Base-by-base conservation (phyloP, 1,284 basidiomycete genomes). In the Cutaneotrichosporon cutaneum region DNA sequence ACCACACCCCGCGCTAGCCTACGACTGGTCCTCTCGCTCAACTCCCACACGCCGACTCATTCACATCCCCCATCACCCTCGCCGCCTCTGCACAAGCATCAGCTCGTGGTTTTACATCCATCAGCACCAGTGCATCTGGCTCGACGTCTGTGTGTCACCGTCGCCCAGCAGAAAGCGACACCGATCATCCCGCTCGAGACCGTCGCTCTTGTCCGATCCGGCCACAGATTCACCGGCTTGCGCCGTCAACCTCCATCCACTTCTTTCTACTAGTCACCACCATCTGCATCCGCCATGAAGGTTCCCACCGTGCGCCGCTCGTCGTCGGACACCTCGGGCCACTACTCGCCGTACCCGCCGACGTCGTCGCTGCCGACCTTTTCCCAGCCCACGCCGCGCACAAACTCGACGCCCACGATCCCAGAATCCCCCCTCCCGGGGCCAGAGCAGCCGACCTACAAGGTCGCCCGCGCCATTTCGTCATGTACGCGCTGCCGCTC, bases 381-480 rank as follows among this genome's bases (percentile, higher is more conserved):
- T 42, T 62, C 66, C n/a, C 56, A 60, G 13, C 66, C 66, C 9
- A n/a, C n/a, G 54, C 44, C 6, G 53, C 55, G 63, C 21, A 32
- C 59, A 16, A 59, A 50, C 51, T 52, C 54, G 21, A 32, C 48
- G 35, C 59, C 59, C 2, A 56, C 63, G 8, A 39, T 35, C 1
- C 22, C 39, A 16, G 30, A 32, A 26, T 32, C 51, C 10, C 48
- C 62, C 18, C 54, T 59, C 0, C 33, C 52, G 22, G 30, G 11
- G 3, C 54, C 62, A 2, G 48, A 53, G 21, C 57, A 58, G 27
- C 57, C 50, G 50, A 58, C 57, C 53, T 78, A 80, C 64, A 77
- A 78, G 53, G 77, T 80, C 56, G 80, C 80, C 0, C 64, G 80
- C 27, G 80, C 80, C 22, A 81, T 81, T 64, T 78, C 76, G 27